Conservation (phyloP, 306 rosid species). For the Trifolium dubium region DNA sequence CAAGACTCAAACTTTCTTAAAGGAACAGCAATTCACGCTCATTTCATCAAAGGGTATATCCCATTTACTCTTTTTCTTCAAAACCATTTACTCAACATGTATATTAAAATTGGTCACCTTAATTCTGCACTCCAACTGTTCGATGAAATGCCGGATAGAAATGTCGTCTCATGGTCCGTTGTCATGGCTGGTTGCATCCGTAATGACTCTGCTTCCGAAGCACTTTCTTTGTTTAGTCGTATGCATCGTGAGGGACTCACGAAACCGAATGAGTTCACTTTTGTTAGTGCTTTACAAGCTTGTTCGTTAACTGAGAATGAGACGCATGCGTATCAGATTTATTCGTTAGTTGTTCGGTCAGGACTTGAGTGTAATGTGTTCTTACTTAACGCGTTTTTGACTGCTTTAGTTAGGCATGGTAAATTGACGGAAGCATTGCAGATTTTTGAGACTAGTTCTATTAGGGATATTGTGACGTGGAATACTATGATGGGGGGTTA, state of each 20-base stretch:
- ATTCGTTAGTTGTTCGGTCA: constrained; percentile 56
- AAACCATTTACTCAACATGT: constrained; percentile 67
- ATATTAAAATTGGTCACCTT: constrained; percentile 57
- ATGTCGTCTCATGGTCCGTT: constrained; percentile 82
- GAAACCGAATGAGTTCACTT: constrained; percentile 74
- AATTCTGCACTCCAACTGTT: constrained; percentile 62
- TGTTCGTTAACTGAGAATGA: constrained; percentile 54
- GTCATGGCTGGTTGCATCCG: constrained; percentile 64
- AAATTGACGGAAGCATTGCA: constrained; percentile 54
- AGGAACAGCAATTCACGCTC: constrained; percentile 72
- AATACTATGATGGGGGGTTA: constrained; percentile 75
- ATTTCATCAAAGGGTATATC: constrained; percentile 52
- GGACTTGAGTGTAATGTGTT: constrained; percentile 64
- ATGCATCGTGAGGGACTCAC: constrained; percentile 64
- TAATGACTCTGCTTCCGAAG: constrained; percentile 46
- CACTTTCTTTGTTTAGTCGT: constrained; percentile 57
- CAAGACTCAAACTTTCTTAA: constrained; percentile 43
- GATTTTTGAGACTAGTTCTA: constrained; percentile 50
- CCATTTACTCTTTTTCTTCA: constrained; percentile 61
- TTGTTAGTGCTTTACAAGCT: constrained; percentile 77
- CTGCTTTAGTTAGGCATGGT: constrained; percentile 63
- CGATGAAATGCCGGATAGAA: constrained; percentile 71
- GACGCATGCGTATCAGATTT: constrained; percentile 57
- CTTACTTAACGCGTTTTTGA: constrained; percentile 62
- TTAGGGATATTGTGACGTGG: constrained; percentile 72